Evolutionary conservation across 805 yeast genomes (phyloP).

Genomic region (Saccharomycopsis fibuligera): DNA sequence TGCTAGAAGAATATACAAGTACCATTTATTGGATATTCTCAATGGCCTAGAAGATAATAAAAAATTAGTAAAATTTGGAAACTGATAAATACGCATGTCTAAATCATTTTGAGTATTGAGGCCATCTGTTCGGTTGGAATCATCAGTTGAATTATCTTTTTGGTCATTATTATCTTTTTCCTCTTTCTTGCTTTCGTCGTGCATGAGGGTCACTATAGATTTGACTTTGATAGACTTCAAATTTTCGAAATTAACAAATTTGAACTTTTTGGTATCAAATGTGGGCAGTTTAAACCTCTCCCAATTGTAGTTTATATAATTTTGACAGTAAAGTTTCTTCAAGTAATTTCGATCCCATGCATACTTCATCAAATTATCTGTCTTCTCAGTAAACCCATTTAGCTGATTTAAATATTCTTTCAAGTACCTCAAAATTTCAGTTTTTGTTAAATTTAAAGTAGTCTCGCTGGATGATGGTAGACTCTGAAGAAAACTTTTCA

Average conservation of each 20-base stretch:
- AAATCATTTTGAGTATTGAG: not conserved
- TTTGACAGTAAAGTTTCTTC: not conserved
- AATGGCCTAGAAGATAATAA: not conserved
- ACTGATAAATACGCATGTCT: not conserved
- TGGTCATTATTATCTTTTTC: not conserved
- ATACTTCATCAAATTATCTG: not conserved
- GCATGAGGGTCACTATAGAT: no score
- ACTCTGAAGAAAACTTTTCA: not conserved
- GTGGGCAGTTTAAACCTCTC: no score
- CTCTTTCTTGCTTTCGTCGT: not conserved
- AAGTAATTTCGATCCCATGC: not conserved
- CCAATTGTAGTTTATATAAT: not conserved
- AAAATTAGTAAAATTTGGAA: not conserved
- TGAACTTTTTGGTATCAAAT: not conserved
- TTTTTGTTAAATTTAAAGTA: not conserved
- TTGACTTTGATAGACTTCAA: no score
- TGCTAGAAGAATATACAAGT: not conserved
- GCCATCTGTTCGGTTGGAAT: not conserved
- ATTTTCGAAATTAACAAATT: not conserved
- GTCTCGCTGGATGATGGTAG: not conserved
- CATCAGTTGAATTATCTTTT: not conserved
- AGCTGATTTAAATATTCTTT: not conserved
- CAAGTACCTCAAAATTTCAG: not conserved
- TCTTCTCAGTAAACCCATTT: not conserved
- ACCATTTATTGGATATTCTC: not conserved